phyloP scores from a whole-genome alignment of 225 moss, liverwort and hornwort genomes.

The Ulota crispa region DNA sequence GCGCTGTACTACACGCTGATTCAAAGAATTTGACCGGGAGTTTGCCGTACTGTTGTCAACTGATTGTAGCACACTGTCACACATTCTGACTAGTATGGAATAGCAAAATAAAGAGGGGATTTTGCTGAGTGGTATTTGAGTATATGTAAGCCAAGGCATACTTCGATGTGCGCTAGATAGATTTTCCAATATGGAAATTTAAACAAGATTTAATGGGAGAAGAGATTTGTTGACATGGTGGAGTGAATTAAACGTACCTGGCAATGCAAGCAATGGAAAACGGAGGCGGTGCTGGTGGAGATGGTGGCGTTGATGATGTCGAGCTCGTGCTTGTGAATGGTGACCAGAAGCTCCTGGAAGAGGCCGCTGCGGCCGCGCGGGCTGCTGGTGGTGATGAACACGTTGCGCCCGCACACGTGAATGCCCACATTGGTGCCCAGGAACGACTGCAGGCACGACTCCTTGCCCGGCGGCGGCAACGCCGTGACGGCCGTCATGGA shows the following conservation, averaged over 20 bases:
- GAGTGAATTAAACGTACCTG: slow-evolving; percentile 44
- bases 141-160: neutral
- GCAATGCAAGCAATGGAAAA: slow-evolving; percentile 91
- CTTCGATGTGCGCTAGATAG: too few relatives aligned
- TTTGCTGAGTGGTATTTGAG: neutral
- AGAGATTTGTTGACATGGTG: neutral
- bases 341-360: slow-evolving; percentile 68
- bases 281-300: slow-evolving; percentile 78
- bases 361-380: slow-evolving; percentile 74
- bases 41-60: neutral
- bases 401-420: slow-evolving; percentile 87
- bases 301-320: slow-evolving; percentile 94
- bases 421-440: slow-evolving; percentile 87
- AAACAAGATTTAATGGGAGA: neutral
- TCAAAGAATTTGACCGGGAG: neutral
- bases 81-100: neutral
- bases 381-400: slow-evolving; percentile 96
- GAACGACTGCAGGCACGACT: slow-evolving; percentile 82
- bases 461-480: slow-evolving; percentile 55
- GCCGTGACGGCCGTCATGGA: slow-evolving; percentile 49
- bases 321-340: slow-evolving; percentile 76
- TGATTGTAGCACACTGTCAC: neutral
- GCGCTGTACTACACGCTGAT: neutral
- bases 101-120: neutral
- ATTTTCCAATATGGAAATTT: too few relatives aligned